Conservation (phyloP, 2,329 filamentous ascomycete genomes). For the Reticulascus tulasneorum region DNA sequence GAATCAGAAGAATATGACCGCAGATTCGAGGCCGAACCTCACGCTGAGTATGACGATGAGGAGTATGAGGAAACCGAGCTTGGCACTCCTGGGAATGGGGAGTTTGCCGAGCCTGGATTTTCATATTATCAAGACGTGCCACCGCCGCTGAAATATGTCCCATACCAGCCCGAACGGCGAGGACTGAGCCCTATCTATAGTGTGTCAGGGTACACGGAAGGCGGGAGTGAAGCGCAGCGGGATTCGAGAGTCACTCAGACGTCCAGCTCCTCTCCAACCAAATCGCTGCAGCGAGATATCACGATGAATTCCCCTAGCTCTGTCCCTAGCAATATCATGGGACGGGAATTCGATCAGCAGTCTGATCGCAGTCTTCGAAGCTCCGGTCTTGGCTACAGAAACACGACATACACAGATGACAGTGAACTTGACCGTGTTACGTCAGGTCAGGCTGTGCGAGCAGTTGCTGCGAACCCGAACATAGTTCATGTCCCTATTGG, state of each 20-base stretch:
- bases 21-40: slow-evolving; percentile 25
- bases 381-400: slow-evolving; percentile 53
- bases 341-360: slow-evolving; percentile 51
- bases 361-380: slow-evolving; percentile 47
- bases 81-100: slow-evolving; percentile 9
- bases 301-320: slow-evolving; percentile 50
- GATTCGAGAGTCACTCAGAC: slow-evolving; percentile 52
- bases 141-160: slow-evolving; percentile 61
- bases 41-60: slow-evolving; percentile 42
- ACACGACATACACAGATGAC: slow-evolving; percentile 46
- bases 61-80: slow-evolving; percentile 21
- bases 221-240: slow-evolving; percentile 57
- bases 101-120: slow-evolving; percentile 37
- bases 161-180: slow-evolving; percentile 65
- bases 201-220: slow-evolving; percentile 79
- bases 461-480: slow-evolving; percentile 68
- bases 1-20: slow-evolving; percentile 32
- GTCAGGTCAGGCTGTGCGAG: slow-evolving; percentile 66
- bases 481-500: slow-evolving; percentile 69
- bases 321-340: slow-evolving; percentile 44
- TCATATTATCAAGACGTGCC: slow-evolving; percentile 61
- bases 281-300: slow-evolving; percentile 45
- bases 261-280: slow-evolving; percentile 53
- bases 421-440: slow-evolving; percentile 57
- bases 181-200: slow-evolving; percentile 87